These are phyloP conservation scores for Colletotrichum tanaceti DNA, from an alignment of 2,329 filamentous ascomycete genomes.

Conservation along the genomic window DNA sequence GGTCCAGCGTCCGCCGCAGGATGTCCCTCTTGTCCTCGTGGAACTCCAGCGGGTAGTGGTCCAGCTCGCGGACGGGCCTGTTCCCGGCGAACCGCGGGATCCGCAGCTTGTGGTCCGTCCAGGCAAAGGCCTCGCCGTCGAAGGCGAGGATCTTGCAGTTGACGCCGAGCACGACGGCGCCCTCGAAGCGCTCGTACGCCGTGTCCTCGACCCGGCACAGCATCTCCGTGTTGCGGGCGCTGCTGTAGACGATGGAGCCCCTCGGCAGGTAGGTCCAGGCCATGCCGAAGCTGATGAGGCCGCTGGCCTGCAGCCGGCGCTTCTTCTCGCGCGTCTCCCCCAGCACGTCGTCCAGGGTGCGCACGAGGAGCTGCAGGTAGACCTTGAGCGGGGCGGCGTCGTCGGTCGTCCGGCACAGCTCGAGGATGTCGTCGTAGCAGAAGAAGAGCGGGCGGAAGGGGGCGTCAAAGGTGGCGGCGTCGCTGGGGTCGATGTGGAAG, in stretches of 20 bases:
- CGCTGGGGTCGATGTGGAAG: constrained; percentile 52
- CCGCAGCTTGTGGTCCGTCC: constrained; percentile 49
- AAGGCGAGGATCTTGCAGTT: constrained; percentile 52
- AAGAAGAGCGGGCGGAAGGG: constrained; percentile 60
- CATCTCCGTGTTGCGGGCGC: constrained; percentile 54
- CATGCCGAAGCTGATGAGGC: constrained; percentile 55
- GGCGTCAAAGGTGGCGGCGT: constrained; percentile 51
- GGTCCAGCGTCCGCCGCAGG: constrained; percentile 46
- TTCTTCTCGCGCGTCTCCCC: constrained; percentile 52
- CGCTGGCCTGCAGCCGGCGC: constrained; percentile 50
- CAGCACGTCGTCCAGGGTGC: constrained; percentile 58
- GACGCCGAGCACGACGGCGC: constrained; percentile 44
- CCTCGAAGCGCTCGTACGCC: constrained; percentile 44
- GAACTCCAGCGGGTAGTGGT: constrained; percentile 52
- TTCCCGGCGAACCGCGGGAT: constrained; percentile 54
- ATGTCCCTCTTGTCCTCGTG: constrained; percentile 48
- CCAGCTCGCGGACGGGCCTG: constrained; percentile 54
- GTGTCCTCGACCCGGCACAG: constrained; percentile 54
- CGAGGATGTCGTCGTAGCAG: constrained; percentile 55
- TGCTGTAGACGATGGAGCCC: constrained; percentile 53
- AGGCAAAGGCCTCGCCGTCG: constrained; percentile 55
- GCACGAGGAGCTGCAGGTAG: constrained; percentile 55
- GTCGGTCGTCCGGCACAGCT: constrained; percentile 46
- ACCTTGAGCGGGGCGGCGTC: constrained; percentile 48
- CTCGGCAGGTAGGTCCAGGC: constrained; percentile 60